Evolutionary conservation across 192 early-diverging fungal species (phyloP), one percentile per base, ranked within the genome.

Genomic region (Coemansia interrupta): DNA sequence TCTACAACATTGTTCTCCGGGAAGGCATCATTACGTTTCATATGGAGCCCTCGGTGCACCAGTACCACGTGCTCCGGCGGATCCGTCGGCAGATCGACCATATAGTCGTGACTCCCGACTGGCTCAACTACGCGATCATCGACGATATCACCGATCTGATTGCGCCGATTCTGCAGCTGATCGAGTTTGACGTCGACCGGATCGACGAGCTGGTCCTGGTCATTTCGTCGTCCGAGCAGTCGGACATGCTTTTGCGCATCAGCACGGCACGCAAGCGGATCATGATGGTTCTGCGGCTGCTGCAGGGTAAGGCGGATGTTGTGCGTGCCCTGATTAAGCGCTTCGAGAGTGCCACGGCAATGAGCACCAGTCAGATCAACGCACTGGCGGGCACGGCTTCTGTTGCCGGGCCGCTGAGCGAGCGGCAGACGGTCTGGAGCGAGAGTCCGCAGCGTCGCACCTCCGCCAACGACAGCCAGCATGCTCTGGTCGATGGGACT

Each of bases 91-190:
- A 95, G 57, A 83, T 83, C 36, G 84, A 88, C 38, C 94, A 96
- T 62, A 86, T 94, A 28, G 84, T 86, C 20, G 85, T 97, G 8
- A 92, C 90, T 17, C 88, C 92, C 1, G 94, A 98, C 72, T 98
- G 96, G 96, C 88, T 98, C 54, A 92, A 91, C 78, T 98, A 98
- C 60, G 93, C 93, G 0, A 66, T 98, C 13, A 83, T 98, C 60
- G 96, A 98, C 73, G 94, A 95, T 58, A 90, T 98, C 54, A 93
- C 91, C 5, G 96, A 98, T 66, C 83, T 85, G 19, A 93, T 97
- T 63, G 89, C 90, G 29, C 94, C 95, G 11, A 78, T 93, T 13
- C 80, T 97, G 49, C 83, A 85, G 39, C 70, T 85, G 10, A 89
- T 98, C 64, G 96, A 98, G 77, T 84, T 91, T 53, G 95, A 97